Evolutionary conservation across 2,329 filamentous ascomycete genomes (phyloP).

Genomic region (Colletotrichum sp.): DNA sequence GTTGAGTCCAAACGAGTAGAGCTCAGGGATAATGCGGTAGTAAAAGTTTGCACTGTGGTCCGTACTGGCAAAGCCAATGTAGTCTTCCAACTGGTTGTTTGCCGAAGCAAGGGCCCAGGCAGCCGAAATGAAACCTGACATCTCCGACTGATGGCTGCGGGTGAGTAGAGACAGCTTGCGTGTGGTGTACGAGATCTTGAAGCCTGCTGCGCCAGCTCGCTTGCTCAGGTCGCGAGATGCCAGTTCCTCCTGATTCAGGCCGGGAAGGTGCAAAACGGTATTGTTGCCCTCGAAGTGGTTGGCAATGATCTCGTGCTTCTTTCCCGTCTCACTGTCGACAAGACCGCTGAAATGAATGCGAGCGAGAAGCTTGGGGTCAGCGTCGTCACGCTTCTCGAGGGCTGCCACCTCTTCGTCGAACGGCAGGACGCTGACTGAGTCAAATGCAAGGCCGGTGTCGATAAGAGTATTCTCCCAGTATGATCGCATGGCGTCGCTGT

Average conservation of each 20-base stretch:
- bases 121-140: not conserved
- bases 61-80: not conserved
- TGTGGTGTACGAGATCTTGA: not conserved
- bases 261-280: not conserved
- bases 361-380: not conserved
- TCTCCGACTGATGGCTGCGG: not conserved
- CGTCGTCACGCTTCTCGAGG: not conserved
- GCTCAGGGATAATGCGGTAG: not conserved
- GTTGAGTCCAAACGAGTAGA: not conserved
- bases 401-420: not conserved
- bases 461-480: not conserved
- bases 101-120: not conserved
- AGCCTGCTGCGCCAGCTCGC: not conserved
- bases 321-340: not conserved
- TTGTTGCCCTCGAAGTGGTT: not conserved
- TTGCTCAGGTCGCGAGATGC: not conserved
- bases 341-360: not conserved
- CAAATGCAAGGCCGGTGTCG: not conserved
- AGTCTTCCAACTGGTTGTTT: not conserved
- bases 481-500: not conserved
- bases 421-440: not conserved
- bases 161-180: not conserved
- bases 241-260: not conserved
- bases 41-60: not conserved
- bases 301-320: not conserved